A percentile compares a stretch with the other conserved stretches of the same genome.
Evolutionary conservation across 2,329 filamentous ascomycete genomes (phyloP).

Genomic region (Thelonectria rubi): DNA sequence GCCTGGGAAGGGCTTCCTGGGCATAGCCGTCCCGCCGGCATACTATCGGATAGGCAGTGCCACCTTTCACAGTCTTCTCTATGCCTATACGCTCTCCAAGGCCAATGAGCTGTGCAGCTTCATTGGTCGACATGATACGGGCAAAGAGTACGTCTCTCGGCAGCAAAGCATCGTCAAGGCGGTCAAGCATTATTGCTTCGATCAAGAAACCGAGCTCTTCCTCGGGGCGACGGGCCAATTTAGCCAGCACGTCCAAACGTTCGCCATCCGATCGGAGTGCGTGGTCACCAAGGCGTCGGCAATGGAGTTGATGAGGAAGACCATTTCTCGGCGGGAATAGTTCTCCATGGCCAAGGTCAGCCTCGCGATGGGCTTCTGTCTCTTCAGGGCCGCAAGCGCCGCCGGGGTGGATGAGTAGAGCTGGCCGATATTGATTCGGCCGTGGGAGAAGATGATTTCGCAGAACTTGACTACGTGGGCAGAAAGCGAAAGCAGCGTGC

Average conservation of each 20-base stretch:
- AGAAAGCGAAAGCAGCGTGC: conserved; percentile 20
- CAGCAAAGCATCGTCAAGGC: conserved; percentile 12
- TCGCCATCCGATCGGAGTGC: conserved; percentile 10
- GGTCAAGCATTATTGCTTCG: conserved; percentile 13
- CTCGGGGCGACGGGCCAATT: conserved; percentile 5
- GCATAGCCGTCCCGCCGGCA: conserved; percentile 11
- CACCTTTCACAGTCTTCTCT: conserved; percentile 16
- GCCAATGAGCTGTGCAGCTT: conserved; percentile 16
- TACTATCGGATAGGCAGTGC: conserved; percentile 16
- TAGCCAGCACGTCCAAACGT: conserved; percentile 22
- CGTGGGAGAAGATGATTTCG: conserved; percentile 22
- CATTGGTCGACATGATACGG: conserved; percentile 11
- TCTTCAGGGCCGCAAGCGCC: conserved; percentile 15
- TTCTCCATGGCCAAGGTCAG: conserved; percentile 16
- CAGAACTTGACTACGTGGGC: conserved; percentile 21
- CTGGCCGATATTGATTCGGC: conserved; percentile 15
- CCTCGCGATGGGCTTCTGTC: conserved; percentile 19
- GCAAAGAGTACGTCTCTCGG: conserved; percentile 11
- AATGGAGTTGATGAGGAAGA: conserved; percentile 13
- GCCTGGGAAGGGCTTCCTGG: conserved; percentile 17
- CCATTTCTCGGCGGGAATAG: neutral
- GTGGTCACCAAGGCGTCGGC: neutral
- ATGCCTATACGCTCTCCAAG: conserved; percentile 19
- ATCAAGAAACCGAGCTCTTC: conserved; percentile 1
- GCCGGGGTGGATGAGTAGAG: conserved; percentile 16